phyloP scores from a whole-genome alignment of 495 filamentous ascomycete genomes.

The Penicillium goetzii region DNA sequence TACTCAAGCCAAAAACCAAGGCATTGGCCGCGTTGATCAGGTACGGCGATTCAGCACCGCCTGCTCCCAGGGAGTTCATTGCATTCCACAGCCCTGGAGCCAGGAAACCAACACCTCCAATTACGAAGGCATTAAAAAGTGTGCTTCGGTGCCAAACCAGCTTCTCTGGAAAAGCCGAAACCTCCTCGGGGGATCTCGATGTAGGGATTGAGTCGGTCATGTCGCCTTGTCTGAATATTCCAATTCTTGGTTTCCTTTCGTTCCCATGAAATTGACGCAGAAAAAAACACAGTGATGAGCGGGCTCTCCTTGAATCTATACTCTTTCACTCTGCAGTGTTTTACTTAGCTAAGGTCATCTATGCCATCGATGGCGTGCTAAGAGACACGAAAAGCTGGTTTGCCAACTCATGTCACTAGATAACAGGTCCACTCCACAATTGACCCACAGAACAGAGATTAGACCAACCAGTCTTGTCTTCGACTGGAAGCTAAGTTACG shows the following conservation, averaged over 20 bases:
- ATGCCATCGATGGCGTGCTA: constrained; percentile 20
- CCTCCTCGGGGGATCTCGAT: constrained; percentile 18
- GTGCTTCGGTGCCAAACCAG: constrained; percentile 60
- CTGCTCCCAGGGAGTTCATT: constrained; percentile 70
- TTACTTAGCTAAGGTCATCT: constrained; percentile 3
- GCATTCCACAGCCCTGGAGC: constrained; percentile 53
- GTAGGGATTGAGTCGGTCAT: constrained; percentile 22
- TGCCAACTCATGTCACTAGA: constrained; percentile 7
- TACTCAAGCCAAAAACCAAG: constrained; percentile 57
- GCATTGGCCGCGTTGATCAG: constrained; percentile 68
- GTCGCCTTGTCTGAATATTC: background rate
- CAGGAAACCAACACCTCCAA: constrained; percentile 43
- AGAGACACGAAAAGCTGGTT: background rate
- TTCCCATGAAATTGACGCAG: background rate
- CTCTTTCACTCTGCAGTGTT: background rate
- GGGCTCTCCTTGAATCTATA: background rate
- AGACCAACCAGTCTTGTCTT: background rate
- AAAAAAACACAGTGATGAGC: background rate
- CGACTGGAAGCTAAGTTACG: background rate
- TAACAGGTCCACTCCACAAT: background rate
- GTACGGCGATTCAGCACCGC: constrained; percentile 59
- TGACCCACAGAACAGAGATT: background rate
- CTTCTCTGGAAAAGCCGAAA: constrained; percentile 7
- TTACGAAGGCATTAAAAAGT: constrained; percentile 59
- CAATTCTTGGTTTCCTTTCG: background rate